Percentiles rank a stretch among this genome's conserved stretches.
phyloP scores from a whole-genome alignment of 2,329 filamentous ascomycete species.

The Raffaelea ambrosiae region DNA sequence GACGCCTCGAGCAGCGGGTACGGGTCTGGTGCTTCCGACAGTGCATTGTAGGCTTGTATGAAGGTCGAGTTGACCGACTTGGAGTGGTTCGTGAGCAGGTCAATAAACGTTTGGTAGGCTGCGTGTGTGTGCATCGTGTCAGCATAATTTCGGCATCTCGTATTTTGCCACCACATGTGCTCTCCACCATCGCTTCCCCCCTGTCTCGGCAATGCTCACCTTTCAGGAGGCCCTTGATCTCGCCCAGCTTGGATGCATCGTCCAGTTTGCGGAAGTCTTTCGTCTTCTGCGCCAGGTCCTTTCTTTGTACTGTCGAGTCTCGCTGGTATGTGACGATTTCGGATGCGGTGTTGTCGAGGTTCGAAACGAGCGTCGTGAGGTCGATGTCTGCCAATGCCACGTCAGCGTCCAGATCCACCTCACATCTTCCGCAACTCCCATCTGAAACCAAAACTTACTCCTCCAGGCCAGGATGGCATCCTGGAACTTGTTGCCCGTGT shows the following conservation, averaged over 20 bases:
- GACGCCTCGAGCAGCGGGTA: slow-evolving; percentile 95
- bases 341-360: slow-evolving; percentile 85
- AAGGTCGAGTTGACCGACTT: slow-evolving; percentile 92
- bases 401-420: neutral
- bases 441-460: slow-evolving; percentile 49
- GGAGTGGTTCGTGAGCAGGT: slow-evolving; percentile 89
- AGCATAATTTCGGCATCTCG: neutral
- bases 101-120: slow-evolving; percentile 97
- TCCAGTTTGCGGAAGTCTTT: slow-evolving; percentile 96
- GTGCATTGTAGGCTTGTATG: slow-evolving; percentile 80
- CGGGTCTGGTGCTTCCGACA: slow-evolving; percentile 93
- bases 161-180: neutral
- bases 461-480: slow-evolving; percentile 93
- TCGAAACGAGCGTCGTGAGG: slow-evolving; percentile 72
- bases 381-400: slow-evolving; percentile 61
- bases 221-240: slow-evolving; percentile 86
- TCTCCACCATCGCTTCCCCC: too few relatives aligned
- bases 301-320: slow-evolving; percentile 91
- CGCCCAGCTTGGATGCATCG: slow-evolving; percentile 73
- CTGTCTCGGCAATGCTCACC: slow-evolving; percentile 37
- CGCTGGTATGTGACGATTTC: slow-evolving; percentile 90
- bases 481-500: slow-evolving; percentile 87
- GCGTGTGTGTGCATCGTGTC: slow-evolving; percentile 8
- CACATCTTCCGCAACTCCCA: too few relatives aligned
- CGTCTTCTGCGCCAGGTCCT: slow-evolving; percentile 97